These are phyloP conservation scores for Vicia sativa DNA, from an alignment of 306 rosid species.

Conservation along the genomic window DNA sequence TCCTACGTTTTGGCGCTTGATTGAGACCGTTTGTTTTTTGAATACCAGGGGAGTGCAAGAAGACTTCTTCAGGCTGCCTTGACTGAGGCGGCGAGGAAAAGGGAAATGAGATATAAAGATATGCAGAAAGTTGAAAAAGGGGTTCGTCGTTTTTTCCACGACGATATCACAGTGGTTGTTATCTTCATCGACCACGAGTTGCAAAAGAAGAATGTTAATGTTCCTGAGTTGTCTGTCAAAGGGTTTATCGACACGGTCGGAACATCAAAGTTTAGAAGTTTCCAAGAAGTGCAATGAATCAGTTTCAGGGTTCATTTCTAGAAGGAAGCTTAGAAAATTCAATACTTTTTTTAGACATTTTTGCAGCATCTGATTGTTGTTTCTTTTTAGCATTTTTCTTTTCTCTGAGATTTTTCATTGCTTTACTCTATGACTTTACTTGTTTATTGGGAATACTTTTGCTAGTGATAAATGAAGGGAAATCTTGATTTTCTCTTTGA, in stretches of 20 bases:
- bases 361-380: slow-evolving; percentile 59
- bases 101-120: slow-evolving; percentile 71
- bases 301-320: slow-evolving; percentile 40
- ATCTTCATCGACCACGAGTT: slow-evolving; percentile 74
- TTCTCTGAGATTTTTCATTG: slow-evolving; percentile 32
- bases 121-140: slow-evolving; percentile 72
- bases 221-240: slow-evolving; percentile 71
- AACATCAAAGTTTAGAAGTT: slow-evolving; percentile 64
- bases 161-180: slow-evolving; percentile 80
- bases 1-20: not conserved
- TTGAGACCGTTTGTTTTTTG: slow-evolving; percentile 5
- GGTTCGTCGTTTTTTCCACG: slow-evolving; percentile 69
- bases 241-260: slow-evolving; percentile 72
- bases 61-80: slow-evolving; percentile 68
- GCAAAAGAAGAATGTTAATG: slow-evolving; percentile 45
- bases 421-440: slow-evolving; percentile 39
- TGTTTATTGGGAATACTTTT: slow-evolving; percentile 29
- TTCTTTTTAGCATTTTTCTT: slow-evolving; percentile 41
- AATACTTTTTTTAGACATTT: slow-evolving; percentile 48
- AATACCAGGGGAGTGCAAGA: slow-evolving; percentile 74
- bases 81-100: slow-evolving; percentile 72
- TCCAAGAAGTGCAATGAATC: slow-evolving; percentile 47
- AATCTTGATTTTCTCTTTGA: slow-evolving; percentile 23
- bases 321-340: slow-evolving; percentile 45
- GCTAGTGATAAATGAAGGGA: slow-evolving; percentile 37